These are phyloP conservation scores for Sporothrix globosa DNA, from an alignment of 2,329 filamentous ascomycete species.

Conservation along the genomic window DNA sequence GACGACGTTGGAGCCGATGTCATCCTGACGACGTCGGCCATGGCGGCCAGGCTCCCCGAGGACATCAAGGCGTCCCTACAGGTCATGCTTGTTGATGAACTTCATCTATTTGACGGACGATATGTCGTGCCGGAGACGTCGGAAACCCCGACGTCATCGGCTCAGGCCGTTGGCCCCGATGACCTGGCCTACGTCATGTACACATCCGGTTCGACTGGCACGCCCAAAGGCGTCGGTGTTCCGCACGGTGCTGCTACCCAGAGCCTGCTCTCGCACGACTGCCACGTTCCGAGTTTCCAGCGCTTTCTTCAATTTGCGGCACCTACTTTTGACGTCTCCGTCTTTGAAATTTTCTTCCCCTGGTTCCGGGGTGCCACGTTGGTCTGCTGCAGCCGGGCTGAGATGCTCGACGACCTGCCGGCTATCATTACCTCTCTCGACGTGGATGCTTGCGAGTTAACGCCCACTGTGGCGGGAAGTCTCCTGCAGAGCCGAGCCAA, in stretches of 20 bases:
- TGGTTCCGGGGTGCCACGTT: constrained; percentile 73
- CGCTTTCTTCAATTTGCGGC: constrained; percentile 91
- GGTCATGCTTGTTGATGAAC: constrained; percentile 46
- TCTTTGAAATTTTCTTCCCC: constrained; percentile 94
- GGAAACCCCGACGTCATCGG: background rate
- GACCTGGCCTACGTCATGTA: constrained; percentile 87
- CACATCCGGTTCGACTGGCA: constrained; percentile 86
- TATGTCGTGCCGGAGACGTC: background rate
- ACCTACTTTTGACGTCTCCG: constrained; percentile 90
- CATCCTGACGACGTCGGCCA: constrained; percentile 63
- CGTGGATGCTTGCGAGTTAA: constrained; percentile 85
- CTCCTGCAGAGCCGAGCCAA: constrained; percentile 68
- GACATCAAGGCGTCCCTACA: constrained; percentile 39
- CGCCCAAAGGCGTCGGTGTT: constrained; percentile 83
- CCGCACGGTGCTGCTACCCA: constrained; percentile 81
- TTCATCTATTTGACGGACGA: constrained; percentile 22
- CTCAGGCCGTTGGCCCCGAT: constrained; percentile 32
- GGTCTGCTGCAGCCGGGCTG: constrained; percentile 67
- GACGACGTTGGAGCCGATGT: constrained; percentile 72
- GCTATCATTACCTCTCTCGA: constrained; percentile 64
- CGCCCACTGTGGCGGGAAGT: constrained; percentile 82
- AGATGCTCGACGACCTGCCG: constrained; percentile 76
- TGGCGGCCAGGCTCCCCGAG: constrained; percentile 48
- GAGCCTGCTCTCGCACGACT: constrained; percentile 78
- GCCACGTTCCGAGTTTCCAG: constrained; percentile 72